phyloP scores from a whole-genome alignment of 2,329 filamentous ascomycete species.

The Tolypocladium amazonense region DNA sequence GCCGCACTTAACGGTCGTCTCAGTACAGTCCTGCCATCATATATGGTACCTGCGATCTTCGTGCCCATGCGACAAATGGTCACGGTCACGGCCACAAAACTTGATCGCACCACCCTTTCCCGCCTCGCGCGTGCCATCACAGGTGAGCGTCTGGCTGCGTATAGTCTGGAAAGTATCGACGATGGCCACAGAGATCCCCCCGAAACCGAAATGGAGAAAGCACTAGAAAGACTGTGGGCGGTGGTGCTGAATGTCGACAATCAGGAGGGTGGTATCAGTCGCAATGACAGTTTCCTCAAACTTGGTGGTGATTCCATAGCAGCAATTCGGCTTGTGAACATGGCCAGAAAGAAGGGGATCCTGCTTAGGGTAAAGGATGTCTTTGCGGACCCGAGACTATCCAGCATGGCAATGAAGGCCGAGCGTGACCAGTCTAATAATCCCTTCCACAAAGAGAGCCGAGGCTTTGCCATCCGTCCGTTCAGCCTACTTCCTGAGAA shows the following conservation, averaged over 20 bases:
- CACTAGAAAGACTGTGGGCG: conserved; percentile 1
- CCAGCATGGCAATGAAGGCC: not conserved
- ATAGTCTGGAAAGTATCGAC: not conserved
- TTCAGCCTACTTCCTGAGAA: not conserved
- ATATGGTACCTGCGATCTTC: conserved; percentile 6
- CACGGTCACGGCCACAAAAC: conserved; percentile 7
- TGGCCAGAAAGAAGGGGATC: not conserved
- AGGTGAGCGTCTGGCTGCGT: not conserved
- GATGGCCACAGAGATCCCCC: not conserved
- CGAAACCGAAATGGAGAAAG: not conserved
- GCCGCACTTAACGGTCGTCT: not conserved
- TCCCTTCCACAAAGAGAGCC: not conserved
- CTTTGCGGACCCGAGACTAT: not conserved
- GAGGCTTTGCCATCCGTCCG: not conserved
- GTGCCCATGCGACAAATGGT: conserved; percentile 5
- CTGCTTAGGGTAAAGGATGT: not conserved
- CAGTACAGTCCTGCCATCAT: conserved; percentile 3
- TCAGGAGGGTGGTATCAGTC: not conserved
- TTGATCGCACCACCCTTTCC: conserved; percentile 5
- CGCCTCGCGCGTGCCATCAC: not conserved
- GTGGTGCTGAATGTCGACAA: conserved; percentile 1
- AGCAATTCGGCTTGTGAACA: conserved; percentile 6
- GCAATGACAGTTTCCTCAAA: not conserved
- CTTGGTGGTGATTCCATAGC: conserved; percentile 8
- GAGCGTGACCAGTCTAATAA: not conserved